Percentiles rank a stretch among this genome's conserved stretches.
These are phyloP conservation scores for Balakata baccata DNA, from an alignment of 345 rosid species.

Conservation along the genomic window DNA sequence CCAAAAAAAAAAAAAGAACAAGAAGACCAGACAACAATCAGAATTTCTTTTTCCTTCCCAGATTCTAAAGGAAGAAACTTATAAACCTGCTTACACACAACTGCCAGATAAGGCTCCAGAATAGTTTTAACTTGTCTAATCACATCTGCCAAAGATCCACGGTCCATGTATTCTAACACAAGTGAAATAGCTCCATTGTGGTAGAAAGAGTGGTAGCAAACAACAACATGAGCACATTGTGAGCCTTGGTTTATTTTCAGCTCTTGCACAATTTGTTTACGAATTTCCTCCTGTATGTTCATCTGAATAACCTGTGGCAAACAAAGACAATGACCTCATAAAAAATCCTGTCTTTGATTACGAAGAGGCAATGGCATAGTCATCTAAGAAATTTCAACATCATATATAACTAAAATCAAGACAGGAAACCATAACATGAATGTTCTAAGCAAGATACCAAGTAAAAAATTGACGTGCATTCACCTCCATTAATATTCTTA, in stretches of 20 bases:
- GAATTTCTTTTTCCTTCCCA: neutral
- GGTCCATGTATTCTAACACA: constrained; percentile 95
- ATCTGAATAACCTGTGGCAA: constrained; percentile 75
- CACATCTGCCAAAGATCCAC: constrained; percentile 91
- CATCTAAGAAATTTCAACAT: neutral
- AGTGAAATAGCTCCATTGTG: constrained; percentile 95
- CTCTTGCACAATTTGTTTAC: constrained; percentile 91
- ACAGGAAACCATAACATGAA: neutral
- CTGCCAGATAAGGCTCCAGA: constrained; percentile 93
- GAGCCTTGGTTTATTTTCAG: constrained; percentile 93
- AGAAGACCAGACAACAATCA: neutral
- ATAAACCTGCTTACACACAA: constrained; percentile 85
- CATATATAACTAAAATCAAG: neutral
- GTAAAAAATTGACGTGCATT: neutral
- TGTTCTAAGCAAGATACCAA: neutral
- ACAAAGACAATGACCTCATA: neutral
- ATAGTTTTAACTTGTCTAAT: constrained; percentile 85
- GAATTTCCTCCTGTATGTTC: constrained; percentile 94
- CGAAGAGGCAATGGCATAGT: neutral
- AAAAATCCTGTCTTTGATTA: neutral
- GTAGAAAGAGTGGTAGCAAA: constrained; percentile 90
- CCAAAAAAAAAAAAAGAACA: neutral
- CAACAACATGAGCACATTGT: constrained; percentile 75
- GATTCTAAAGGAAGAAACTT: constrained; percentile 13
- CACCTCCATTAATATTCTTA: neutral